Conservation (phyloP, 164 flowering plant genomes). For the Chloranthus sessilifolius region DNA sequence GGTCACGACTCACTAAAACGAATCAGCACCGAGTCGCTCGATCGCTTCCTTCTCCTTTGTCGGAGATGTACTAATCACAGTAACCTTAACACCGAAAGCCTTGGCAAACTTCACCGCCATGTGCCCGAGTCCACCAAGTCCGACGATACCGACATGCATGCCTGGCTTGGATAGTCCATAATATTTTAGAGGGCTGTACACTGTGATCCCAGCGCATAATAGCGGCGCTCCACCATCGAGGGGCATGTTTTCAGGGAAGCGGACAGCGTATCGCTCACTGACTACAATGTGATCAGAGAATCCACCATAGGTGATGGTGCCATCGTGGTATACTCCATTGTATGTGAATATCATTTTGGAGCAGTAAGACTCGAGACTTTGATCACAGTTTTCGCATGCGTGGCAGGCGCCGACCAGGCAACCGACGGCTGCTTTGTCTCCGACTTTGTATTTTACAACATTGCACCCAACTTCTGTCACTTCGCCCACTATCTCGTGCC, state of each 20-base stretch:
- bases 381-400: constrained; percentile 25
- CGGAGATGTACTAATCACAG: constrained; percentile 36
- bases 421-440: constrained; percentile 39
- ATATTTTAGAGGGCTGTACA: constrained; percentile 23
- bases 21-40: constrained; percentile 18
- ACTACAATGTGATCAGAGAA: constrained; percentile 17
- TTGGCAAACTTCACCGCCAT: constrained; percentile 18
- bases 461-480: constrained; percentile 29
- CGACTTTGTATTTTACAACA: constrained; percentile 28
- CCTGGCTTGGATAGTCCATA: constrained; percentile 14
- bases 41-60: constrained; percentile 36
- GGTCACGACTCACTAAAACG: constrained; percentile 32
- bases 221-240: constrained; percentile 22
- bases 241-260: constrained; percentile 19
- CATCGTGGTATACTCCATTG: constrained; percentile 6
- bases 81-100: constrained; percentile 27
- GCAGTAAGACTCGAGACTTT: constrained; percentile 33
- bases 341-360: constrained; percentile 24
- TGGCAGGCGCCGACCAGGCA: constrained; percentile 31
- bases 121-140: constrained; percentile 19
- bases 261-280: constrained; percentile 13
- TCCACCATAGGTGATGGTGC: constrained; percentile 20
- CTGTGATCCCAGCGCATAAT: constrained; percentile 27
- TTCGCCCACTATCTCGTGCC: constrained; percentile 39
- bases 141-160: constrained; percentile 15